Evolutionary conservation across 208 protist genomes (phyloP), one percentile per base, ranked within the genome.

Genomic region (Wallacemonas sp.): DNA sequence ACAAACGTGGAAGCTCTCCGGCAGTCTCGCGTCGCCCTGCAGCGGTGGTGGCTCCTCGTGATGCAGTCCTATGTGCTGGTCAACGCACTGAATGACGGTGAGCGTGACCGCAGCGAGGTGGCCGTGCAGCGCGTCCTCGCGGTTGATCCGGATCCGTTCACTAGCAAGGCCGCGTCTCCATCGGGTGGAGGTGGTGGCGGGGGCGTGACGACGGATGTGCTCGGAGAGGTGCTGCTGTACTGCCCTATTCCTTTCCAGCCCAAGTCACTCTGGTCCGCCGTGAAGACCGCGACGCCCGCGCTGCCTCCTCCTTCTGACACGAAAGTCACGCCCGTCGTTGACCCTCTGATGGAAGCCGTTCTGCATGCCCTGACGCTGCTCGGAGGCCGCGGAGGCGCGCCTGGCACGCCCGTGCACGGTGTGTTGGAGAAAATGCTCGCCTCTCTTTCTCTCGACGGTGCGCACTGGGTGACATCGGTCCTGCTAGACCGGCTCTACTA

Each of bases 1-100:
- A 9, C 15, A 27, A 19, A 36, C 22, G 67, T 51, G 47, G 67
- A 69, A 47, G 66, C 62, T 1, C 72, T 74, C 24, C 51, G 53
- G 9, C 66, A 49, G 53, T 65, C 68, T 38, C 67, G 51, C 14
- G 62, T 73, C 24, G n/a, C 44, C 22, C 62, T 47, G 45, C 68
- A 68, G 62, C 59, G 62, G 55, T 80, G 69, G 75, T 82, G 76
- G 76, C 62, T 70, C 68, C 62, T 77, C 44, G 49, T 74, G 27
- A 51, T 82, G 63, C 70, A 68, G 30, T 71, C 56, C 22, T 66
- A 74, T 41, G 58, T 53, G 2, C 61, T 82, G 17, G 76, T 82
- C 14, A 46, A 61, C 4, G 61, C 55, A 11, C 62, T 82, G 26
- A 82, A 82, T 54, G 21, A 60, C 9, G 47, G 33, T 2, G 63